Conservation (phyloP, 768 basidiomycete species). For the Hericium rajendrae region DNA sequence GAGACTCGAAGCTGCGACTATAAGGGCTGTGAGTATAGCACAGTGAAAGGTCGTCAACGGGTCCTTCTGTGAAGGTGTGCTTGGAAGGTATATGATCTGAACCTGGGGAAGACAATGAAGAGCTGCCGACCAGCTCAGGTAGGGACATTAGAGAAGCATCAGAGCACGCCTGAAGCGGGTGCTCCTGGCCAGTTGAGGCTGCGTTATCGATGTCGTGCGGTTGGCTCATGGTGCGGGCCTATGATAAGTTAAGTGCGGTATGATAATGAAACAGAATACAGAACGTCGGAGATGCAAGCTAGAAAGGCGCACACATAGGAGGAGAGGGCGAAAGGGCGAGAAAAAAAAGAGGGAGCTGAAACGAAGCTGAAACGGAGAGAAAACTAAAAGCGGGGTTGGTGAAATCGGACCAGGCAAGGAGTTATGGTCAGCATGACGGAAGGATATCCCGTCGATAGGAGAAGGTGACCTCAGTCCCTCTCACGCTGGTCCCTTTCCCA, state of each 20-base stretch:
- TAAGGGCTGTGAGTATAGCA: neutral
- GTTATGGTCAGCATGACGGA: neutral
- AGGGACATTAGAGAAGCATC: slow-evolving; percentile 1
- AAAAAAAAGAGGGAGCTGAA: neutral
- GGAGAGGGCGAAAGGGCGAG: slow-evolving; percentile 3
- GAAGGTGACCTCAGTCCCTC: neutral
- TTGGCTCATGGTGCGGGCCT: slow-evolving; percentile 29
- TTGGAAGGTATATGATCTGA: neutral
- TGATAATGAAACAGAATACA: slow-evolving; percentile 3
- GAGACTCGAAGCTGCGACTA: neutral
- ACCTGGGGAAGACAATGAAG: neutral
- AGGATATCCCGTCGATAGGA: neutral
- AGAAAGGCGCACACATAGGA: slow-evolving; percentile 1
- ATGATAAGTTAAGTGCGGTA: slow-evolving; percentile 7
- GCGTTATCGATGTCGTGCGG: slow-evolving; percentile 42
- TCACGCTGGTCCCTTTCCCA: neutral
- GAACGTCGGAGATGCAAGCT: slow-evolving; percentile 8
- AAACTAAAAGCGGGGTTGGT: neutral
- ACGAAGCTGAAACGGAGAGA: neutral
- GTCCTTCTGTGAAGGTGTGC: neutral
- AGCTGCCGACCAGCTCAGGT: neutral
- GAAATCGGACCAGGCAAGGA: neutral
- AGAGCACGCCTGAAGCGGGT: slow-evolving; percentile 30
- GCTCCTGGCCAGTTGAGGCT: slow-evolving; percentile 41
- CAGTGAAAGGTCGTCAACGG: neutral